Conservation (phyloP, 140 eudicot species). For the Senecio squalidus region DNA sequence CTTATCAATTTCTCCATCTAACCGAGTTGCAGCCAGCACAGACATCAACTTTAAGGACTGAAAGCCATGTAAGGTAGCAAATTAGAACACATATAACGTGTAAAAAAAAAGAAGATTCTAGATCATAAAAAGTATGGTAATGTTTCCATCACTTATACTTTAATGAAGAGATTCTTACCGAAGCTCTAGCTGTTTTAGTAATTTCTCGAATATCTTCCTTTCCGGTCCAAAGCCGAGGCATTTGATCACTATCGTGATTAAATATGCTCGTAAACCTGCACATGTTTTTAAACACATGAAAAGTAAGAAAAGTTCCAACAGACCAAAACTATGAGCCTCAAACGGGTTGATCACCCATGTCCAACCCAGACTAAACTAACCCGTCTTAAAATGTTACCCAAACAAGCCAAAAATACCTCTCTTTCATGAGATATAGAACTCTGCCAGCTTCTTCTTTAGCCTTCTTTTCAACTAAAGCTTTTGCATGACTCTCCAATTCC, state of each 20-base stretch:
- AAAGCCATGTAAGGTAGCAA: neutral
- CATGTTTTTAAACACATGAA: neutral
- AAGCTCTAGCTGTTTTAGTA: slow-evolving; percentile 27
- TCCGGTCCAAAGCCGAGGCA: slow-evolving; percentile 99
- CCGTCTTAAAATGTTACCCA: neutral
- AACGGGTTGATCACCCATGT: too few relatives aligned
- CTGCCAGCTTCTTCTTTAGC: slow-evolving; percentile 73
- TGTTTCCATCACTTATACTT: neutral
- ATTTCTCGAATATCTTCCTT: slow-evolving; percentile 78
- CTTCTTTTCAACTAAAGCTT: slow-evolving; percentile 45
- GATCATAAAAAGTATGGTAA: neutral
- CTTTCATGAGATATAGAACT: slow-evolving; percentile 69
- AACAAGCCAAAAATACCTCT: slow-evolving; percentile 34
- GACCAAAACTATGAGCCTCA: too few relatives aligned
- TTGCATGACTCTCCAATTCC: slow-evolving; percentile 40
- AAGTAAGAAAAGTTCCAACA: slow-evolving; percentile 4
- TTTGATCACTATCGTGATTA: slow-evolving; percentile 76
- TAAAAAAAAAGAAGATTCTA: neutral
- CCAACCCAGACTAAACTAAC: neutral
- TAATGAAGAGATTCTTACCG: slow-evolving; percentile 18
- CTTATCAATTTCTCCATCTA: slow-evolving; percentile 47
- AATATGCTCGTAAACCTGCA: slow-evolving; percentile 74
- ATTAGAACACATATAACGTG: neutral
- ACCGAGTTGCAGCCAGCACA: slow-evolving; percentile 70
- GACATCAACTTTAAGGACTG: slow-evolving; percentile 79